Evolutionary conservation across 1,139 yeast species (phyloP), one percentile per base, ranked within the genome.

Genomic region (Candida tetrigidarum): DNA sequence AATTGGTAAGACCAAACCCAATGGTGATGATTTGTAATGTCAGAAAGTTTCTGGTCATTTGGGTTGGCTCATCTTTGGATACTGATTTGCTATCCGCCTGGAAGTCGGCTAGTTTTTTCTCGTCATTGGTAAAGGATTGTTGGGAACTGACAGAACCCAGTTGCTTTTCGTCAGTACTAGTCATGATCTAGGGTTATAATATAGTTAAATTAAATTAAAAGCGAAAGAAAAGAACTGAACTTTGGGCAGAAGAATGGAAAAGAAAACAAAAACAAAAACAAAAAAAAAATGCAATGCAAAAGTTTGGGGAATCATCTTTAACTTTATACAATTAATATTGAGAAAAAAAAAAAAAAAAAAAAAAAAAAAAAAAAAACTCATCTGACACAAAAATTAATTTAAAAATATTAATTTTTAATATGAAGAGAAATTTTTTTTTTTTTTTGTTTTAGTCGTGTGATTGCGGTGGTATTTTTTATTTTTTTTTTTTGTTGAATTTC

Each of bases 1-100:
- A 81, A 64, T 83, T 83, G 22, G 89, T 83, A 46, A 84, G 63
- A 19, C 87, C 87, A 55, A 84, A 84, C 4, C 88, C 88, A 47
- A 83, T 84, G 47, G 86, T 86, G 20, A 82, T 64, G 7, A 83
- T 72, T 1, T 85, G 78, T 67, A 79, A 71, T 37, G 78, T 68
- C 16, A 80, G 70, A 51, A 80, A 81, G 44, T 71, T 74, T 55
- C 81, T 72, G 47, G 74, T 71, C 49, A 79, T 67, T 48, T 74
- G 72, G 41, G 26, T 9, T 18, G 35, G 28, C 20, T 22, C 35
- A 38, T 38, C 41, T 38, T 38, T 38, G 11, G 41, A 38, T 12
- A 38, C 16, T 30, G 41, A 38, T 30, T 38, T 22, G 10, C 12
- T 15, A 30, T 30, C 41, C 29, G 25, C 27, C 14, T 30, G 35